Evolutionary conservation across 305 asterid species (phyloP).

Genomic region (Rubia peregrina): DNA sequence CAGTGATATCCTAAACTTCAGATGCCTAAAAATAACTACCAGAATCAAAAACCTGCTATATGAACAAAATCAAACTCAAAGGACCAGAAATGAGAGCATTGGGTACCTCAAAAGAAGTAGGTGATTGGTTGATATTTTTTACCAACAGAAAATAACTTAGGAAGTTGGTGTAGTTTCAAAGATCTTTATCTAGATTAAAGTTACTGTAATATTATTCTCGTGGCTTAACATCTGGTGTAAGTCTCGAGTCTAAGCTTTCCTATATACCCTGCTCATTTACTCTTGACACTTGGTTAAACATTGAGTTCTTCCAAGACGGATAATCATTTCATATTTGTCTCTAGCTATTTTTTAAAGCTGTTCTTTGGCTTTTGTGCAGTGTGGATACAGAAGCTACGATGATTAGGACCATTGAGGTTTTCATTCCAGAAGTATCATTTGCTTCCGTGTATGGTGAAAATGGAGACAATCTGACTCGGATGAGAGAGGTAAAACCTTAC

Average conservation of each 20-base stretch:
- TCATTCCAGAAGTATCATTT: slow-evolving; percentile 31
- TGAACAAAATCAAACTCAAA: background rate
- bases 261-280: background rate
- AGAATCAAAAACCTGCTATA: background rate
- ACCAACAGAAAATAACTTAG: background rate
- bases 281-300: background rate
- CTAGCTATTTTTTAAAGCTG: background rate
- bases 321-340: background rate
- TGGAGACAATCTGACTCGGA: slow-evolving; percentile 43
- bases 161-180: background rate
- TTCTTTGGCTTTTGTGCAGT: slow-evolving; percentile 25
- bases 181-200: background rate
- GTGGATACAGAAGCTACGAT: slow-evolving; percentile 21
- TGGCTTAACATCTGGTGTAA: too few species aligned
- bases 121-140: background rate
- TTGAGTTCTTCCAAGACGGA: background rate
- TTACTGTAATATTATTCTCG: too few species aligned
- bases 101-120: background rate
- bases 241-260: background rate
- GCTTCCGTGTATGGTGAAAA: slow-evolving; percentile 43
- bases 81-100: background rate
- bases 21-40: background rate
- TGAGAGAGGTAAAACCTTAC: slow-evolving; percentile 39
- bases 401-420: slow-evolving; percentile 24
- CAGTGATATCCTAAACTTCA: background rate